Conservation (phyloP, 805 yeast genomes). For the Teunomyces atbi region DNA sequence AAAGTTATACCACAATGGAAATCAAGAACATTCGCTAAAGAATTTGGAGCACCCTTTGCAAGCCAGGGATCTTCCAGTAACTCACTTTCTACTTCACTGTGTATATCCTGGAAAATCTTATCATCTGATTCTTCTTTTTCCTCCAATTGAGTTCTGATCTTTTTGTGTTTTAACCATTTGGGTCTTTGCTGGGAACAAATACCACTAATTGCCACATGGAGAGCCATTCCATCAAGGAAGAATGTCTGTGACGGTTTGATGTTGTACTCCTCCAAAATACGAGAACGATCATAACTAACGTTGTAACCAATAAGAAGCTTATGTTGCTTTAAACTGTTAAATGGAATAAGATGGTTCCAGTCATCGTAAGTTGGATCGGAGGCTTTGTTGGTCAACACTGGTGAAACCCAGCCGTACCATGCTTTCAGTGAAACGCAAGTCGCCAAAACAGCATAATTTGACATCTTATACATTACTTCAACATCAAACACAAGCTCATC, state of each 20-base stretch:
- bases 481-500: conserved; percentile 81
- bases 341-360: conserved; percentile 71
- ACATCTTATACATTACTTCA: conserved; percentile 75
- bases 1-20: conserved; percentile 70
- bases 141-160: conserved; percentile 24
- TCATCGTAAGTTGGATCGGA: conserved; percentile 26
- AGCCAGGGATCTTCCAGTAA: conserved; percentile 81
- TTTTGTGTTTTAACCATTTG: conserved; percentile 63
- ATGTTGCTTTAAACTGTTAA: conserved; percentile 48
- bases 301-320: conserved; percentile 86
- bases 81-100: conserved; percentile 25
- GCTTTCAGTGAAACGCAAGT: conserved; percentile 73
- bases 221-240: conserved; percentile 86
- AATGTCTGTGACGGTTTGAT: conserved; percentile 67
- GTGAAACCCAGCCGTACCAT: conserved; percentile 96
- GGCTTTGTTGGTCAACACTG: conserved; percentile 62
- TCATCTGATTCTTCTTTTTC: conserved; percentile 19
- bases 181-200: conserved; percentile 91
- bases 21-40: conserved; percentile 73
- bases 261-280: conserved; percentile 80
- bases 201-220: conserved; percentile 88
- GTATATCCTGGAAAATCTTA: conserved; percentile 13
- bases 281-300: conserved; percentile 85
- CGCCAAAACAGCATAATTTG: conserved; percentile 77
- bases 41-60: conserved; percentile 68